These are phyloP conservation scores for Arthroderma sp. DNA, from an alignment of 2,329 filamentous ascomycete genomes.

Conservation along the genomic window DNA sequence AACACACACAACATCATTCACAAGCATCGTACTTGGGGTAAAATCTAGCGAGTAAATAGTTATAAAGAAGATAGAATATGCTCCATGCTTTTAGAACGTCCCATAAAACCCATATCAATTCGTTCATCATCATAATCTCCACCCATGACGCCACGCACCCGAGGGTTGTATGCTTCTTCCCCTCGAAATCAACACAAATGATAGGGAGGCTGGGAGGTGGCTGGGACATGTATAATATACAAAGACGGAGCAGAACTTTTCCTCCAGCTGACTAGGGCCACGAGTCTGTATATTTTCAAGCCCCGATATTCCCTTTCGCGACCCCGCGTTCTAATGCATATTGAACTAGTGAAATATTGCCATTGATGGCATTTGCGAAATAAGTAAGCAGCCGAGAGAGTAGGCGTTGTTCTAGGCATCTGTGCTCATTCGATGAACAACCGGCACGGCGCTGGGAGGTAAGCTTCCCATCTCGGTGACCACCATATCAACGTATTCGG, in stretches of 20 bases:
- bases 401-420: constrained; percentile 16
- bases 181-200: background rate
- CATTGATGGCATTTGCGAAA: background rate
- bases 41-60: background rate
- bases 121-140: background rate
- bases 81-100: background rate
- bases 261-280: background rate
- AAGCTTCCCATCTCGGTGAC: constrained; percentile 84
- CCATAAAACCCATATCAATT: background rate
- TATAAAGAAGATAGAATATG: background rate
- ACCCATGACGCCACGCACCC: background rate
- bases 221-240: background rate
- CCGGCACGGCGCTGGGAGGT: constrained; percentile 73
- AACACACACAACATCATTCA: background rate
- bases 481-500: constrained; percentile 74
- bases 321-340: background rate
- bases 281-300: background rate
- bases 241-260: background rate
- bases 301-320: background rate
- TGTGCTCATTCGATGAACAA: constrained; percentile 51
- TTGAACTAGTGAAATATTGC: background rate
- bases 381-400: background rate
- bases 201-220: background rate
- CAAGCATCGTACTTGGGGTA: background rate
- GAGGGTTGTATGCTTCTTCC: background rate